These are phyloP conservation scores for Planoprotostelium fungivorum DNA, from an alignment of 78 protist genomes.

Conservation along the genomic window DNA sequence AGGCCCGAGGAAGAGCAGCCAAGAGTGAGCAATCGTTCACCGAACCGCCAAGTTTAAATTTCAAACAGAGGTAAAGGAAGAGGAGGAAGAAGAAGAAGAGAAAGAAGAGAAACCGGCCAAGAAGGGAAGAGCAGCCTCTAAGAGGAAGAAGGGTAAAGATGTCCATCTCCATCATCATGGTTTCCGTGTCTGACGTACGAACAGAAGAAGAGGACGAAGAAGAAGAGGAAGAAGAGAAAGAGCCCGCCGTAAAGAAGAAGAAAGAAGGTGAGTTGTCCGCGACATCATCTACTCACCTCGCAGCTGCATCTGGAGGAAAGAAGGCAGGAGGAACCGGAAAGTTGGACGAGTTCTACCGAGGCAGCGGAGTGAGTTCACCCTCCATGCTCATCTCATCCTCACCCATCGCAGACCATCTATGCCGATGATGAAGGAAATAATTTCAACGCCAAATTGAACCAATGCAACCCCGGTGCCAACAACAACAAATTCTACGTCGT, in stretches of 20 bases:
- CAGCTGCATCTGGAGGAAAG: not conserved
- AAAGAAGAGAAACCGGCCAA: not conserved
- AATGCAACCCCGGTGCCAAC: slow-evolving; percentile 43
- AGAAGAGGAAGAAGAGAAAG: not conserved
- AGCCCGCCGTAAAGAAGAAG: not conserved
- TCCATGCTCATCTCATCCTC: not conserved
- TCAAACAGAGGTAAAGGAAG: not conserved
- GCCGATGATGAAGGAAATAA: not conserved
- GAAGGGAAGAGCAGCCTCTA: not conserved
- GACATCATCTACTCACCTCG: not conserved
- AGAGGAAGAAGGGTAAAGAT: not conserved
- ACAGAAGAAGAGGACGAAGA: not conserved
- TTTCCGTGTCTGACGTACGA: not conserved
- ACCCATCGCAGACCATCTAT: not conserved
- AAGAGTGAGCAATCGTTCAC: not conserved
- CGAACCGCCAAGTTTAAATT: no score
- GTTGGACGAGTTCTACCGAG: not conserved
- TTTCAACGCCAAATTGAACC: not conserved
- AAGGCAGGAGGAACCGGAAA: not conserved
- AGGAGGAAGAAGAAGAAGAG: not conserved
- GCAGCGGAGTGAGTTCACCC: not conserved
- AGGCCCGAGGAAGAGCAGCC: slow-evolving; percentile 1
- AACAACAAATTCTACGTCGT: slow-evolving; percentile 81
- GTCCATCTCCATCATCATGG: no score
- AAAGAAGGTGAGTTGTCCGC: not conserved